phyloP scores from a whole-genome alignment of 345 rosid genomes.

The Diplotaxis tenuifolia region DNA sequence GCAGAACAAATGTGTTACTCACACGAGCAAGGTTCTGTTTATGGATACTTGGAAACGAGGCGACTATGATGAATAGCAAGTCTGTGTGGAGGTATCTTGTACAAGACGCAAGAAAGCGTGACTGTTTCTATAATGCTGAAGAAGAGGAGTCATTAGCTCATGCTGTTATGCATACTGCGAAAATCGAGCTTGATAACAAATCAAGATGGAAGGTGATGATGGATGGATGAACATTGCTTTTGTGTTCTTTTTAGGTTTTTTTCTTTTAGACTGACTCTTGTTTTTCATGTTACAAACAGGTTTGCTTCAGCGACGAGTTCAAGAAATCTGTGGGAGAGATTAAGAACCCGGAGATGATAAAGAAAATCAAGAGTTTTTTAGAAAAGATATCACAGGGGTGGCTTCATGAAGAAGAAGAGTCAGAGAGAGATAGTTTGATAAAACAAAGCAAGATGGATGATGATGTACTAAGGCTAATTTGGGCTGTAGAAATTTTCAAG shows the following conservation, averaged over 20 bases:
- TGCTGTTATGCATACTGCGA: constrained; percentile 10
- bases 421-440: constrained; percentile 28
- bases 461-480: constrained; percentile 20
- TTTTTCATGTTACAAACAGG: constrained; percentile 6
- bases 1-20: constrained; percentile 38
- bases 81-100: constrained; percentile 43
- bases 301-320: constrained; percentile 37
- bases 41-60: constrained; percentile 49
- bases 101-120: constrained; percentile 36
- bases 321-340: constrained; percentile 18
- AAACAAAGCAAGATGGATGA: constrained; percentile 56
- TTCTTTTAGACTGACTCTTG: neutral
- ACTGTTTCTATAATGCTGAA: constrained; percentile 35
- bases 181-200: constrained; percentile 16
- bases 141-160: constrained; percentile 36
- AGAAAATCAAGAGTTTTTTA: constrained; percentile 8
- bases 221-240: neutral
- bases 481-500: constrained; percentile 39
- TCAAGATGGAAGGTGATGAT: constrained; percentile 33
- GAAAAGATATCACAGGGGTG: constrained; percentile 37
- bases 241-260: neutral
- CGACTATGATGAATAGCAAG: constrained; percentile 35
- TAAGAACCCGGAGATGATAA: neutral
- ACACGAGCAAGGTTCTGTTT: constrained; percentile 48
- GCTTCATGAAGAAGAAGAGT: constrained; percentile 21